Conservation (phyloP, 768 basidiomycete species). For the Fibroporia radiculosa region DNA sequence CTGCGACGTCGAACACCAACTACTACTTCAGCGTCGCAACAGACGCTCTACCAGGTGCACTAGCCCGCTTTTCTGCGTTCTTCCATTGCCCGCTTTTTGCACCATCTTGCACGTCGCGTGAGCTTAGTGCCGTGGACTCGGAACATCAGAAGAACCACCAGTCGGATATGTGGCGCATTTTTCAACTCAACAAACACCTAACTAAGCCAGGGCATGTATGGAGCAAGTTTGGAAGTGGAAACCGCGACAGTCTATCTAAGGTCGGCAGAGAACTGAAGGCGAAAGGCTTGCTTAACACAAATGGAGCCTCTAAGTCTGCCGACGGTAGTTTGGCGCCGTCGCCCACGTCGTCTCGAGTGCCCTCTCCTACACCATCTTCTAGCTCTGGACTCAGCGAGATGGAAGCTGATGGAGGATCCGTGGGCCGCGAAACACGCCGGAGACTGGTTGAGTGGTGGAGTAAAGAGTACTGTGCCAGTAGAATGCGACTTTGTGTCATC, state of each 20-base stretch:
- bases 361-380: slow-evolving; percentile 55
- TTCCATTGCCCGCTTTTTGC: slow-evolving; percentile 91
- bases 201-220: slow-evolving; percentile 75
- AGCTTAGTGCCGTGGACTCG: slow-evolving; percentile 93
- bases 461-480: slow-evolving; percentile 71
- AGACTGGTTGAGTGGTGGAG: slow-evolving; percentile 82
- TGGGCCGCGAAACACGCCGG: slow-evolving; percentile 75
- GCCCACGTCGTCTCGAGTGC: slow-evolving; percentile 44
- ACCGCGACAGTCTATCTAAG: slow-evolving; percentile 61
- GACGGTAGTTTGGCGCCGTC: slow-evolving; percentile 18
- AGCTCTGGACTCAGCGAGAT: slow-evolving; percentile 44
- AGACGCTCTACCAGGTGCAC: slow-evolving; percentile 54
- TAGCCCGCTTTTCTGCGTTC: slow-evolving; percentile 76
- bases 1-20: slow-evolving; percentile 86
- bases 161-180: slow-evolving; percentile 86
- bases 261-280: slow-evolving; percentile 51
- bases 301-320: slow-evolving; percentile 23
- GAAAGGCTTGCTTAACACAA: slow-evolving; percentile 33
- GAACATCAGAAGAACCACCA: slow-evolving; percentile 97
- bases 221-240: slow-evolving; percentile 89
- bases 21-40: slow-evolving; percentile 73
- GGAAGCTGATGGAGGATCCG: slow-evolving; percentile 68
- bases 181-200: slow-evolving; percentile 87
- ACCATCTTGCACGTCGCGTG: slow-evolving; percentile 77
- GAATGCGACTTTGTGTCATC: slow-evolving; percentile 74